Conservation (phyloP, 2,329 filamentous ascomycete species). For the Leptographium galeiforme region DNA sequence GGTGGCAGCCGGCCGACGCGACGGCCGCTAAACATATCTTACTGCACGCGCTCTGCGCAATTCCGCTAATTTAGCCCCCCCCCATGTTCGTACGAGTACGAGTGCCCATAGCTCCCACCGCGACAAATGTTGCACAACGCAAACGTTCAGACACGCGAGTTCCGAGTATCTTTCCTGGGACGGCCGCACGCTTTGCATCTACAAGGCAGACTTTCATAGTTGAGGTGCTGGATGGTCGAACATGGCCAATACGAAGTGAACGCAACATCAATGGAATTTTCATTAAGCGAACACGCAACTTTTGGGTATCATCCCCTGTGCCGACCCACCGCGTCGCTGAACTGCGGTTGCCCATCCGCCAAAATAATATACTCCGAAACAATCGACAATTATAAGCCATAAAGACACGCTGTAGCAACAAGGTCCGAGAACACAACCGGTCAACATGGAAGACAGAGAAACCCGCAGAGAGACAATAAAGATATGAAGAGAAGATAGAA, state of each 20-base stretch:
- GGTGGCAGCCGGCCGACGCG: neutral
- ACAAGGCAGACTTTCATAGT: too few relatives aligned
- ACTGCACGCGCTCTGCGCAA: neutral
- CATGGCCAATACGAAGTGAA: neutral
- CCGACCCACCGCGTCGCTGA: neutral
- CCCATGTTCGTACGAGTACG: too few relatives aligned
- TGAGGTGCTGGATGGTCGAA: neutral
- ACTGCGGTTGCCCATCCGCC: neutral
- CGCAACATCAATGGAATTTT: neutral
- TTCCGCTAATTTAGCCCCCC: neutral
- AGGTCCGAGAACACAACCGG: neutral
- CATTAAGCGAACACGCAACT: conserved; percentile 1
- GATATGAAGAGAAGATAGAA: neutral
- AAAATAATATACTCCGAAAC: neutral
- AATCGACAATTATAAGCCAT: neutral
- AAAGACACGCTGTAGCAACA: neutral
- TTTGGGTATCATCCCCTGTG: conserved; percentile 6
- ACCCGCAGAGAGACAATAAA: neutral
- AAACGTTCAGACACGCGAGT: too few relatives aligned
- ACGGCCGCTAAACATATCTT: neutral
- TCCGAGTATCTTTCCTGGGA: too few relatives aligned
- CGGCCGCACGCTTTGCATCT: too few relatives aligned
- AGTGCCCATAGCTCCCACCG: neutral
- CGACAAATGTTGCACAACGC: neutral
- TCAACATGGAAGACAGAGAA: neutral